Conservation (phyloP, 805 yeast genomes). For the baker's yeast (Saccharomyces cerevisiae) region DNA sequence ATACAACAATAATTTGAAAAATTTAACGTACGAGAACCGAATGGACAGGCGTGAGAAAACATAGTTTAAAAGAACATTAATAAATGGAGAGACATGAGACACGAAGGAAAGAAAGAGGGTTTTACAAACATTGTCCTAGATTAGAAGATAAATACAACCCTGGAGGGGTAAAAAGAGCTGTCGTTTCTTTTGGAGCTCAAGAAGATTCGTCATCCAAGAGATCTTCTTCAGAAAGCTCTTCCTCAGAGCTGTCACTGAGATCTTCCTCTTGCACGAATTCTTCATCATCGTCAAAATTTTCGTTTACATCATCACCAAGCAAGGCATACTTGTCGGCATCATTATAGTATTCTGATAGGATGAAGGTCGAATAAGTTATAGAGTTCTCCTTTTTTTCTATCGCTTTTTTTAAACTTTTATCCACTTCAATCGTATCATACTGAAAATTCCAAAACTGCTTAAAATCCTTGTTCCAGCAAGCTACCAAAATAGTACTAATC, state of each 20-base stretch:
- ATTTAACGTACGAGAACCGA: neutral
- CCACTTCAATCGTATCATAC: conserved; percentile 16
- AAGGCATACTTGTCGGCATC: conserved; percentile 7
- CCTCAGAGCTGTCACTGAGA: neutral
- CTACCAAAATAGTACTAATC: conserved; percentile 29
- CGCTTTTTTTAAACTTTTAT: conserved; percentile 4
- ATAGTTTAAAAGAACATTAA: neutral
- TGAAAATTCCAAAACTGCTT: conserved; percentile 33
- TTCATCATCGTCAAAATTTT: conserved; percentile 1
- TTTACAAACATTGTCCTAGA: neutral
- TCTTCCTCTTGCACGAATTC: neutral
- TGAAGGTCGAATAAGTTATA: conserved; percentile 16
- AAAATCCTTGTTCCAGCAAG: conserved; percentile 37
- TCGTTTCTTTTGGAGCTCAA: neutral
- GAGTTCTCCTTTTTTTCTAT: conserved; percentile 11
- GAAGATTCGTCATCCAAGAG: neutral
- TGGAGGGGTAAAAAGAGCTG: neutral
- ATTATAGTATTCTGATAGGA: conserved; percentile 6
- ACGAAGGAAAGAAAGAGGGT: neutral
- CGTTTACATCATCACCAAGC: conserved; percentile 6
- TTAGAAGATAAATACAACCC: neutral
- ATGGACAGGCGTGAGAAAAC: neutral
- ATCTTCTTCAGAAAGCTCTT: neutral
- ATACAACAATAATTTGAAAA: neutral
- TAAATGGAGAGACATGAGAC: neutral